Evolutionary conservation across 2,329 filamentous ascomycete species (phyloP).

Genomic region (Talaromyces funiculosus): DNA sequence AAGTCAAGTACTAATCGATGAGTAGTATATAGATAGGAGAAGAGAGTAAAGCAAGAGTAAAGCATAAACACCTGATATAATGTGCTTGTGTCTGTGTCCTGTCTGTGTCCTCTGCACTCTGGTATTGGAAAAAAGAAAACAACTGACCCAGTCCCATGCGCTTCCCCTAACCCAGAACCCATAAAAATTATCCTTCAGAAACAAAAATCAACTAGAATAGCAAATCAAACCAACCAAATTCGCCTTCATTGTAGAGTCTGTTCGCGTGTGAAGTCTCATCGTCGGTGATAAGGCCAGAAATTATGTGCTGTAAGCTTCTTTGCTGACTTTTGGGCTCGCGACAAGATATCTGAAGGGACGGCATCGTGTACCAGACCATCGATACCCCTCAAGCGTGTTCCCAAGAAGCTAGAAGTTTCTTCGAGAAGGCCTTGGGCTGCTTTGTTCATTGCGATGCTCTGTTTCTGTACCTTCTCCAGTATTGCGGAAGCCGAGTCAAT

Average conservation of each 20-base stretch:
- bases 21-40: background rate
- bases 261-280: too few species aligned
- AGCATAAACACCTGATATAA: background rate
- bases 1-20: background rate
- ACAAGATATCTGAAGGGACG: slow-evolving; percentile 26
- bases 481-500: slow-evolving; percentile 27
- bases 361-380: slow-evolving; percentile 24
- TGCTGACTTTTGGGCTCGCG: slow-evolving; percentile 32
- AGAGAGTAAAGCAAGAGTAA: background rate
- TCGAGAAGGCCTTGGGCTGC: slow-evolving; percentile 25
- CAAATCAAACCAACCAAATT: too few species aligned
- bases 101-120: too few species aligned
- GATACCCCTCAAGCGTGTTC: slow-evolving; percentile 17
- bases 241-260: too few species aligned
- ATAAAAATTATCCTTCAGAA: too few species aligned
- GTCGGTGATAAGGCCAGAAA: slow-evolving; percentile 6
- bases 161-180: too few species aligned
- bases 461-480: slow-evolving; percentile 22
- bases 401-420: slow-evolving; percentile 25
- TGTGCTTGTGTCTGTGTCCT: too few species aligned
- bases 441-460: slow-evolving; percentile 23
- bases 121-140: too few species aligned
- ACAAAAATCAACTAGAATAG: too few species aligned
- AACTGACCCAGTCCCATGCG: too few species aligned
- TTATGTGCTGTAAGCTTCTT: slow-evolving; percentile 25